Evolutionary conservation across 139 green algal species (phyloP), one percentile per base, ranked within the genome.

Genomic region (Raphidocelis subcapitata): DNA sequence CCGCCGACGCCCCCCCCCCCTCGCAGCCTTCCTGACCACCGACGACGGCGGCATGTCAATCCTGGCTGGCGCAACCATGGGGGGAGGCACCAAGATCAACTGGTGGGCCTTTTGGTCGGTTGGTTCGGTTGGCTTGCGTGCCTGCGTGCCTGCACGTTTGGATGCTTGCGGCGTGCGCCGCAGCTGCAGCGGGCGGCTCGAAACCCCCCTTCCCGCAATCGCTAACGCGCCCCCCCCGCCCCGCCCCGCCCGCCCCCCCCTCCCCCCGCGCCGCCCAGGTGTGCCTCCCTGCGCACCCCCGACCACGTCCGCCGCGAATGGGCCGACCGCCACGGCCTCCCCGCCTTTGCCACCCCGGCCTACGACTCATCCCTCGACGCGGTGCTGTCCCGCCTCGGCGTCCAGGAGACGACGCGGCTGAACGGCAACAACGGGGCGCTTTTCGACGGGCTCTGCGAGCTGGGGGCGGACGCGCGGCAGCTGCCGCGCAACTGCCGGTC

Each of bases 11-110:
- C 41, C 41, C 12, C 12, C 41, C 41, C 12, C 36, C 61, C 90
- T 23, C 26, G 86, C 12, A 49, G 41, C 41, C 14, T 72, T 78
- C 72, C 28, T 72, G 26, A n/a, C 36, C 47, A 85, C 64, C 26
- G 64, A 84, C 33, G 77, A 88, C 37, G 87, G 62, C 1, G 61
- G 36, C 37, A 31, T 90, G 16, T 76, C 36, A 12, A 56, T 94
- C 21, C 74, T 94, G 67, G 89, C 89, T 36, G 89, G 89, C 3
- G 47, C 71, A 12, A 91, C 87, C 3, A 57, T 94, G 23, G 89
- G 89, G 8, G 41, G 41, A 31, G 89, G 89, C 21, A 92, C 84
- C 16, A 81, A 86, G 55, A 76, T 94, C 79, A 94, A 94, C 74
- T 94, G 89, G 89, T 49, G 41, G 41, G 41, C 12, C 41, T 49